Evolutionary conservation across 345 rosid species (phyloP).

Genomic region (Pseudoturritis turrita): DNA sequence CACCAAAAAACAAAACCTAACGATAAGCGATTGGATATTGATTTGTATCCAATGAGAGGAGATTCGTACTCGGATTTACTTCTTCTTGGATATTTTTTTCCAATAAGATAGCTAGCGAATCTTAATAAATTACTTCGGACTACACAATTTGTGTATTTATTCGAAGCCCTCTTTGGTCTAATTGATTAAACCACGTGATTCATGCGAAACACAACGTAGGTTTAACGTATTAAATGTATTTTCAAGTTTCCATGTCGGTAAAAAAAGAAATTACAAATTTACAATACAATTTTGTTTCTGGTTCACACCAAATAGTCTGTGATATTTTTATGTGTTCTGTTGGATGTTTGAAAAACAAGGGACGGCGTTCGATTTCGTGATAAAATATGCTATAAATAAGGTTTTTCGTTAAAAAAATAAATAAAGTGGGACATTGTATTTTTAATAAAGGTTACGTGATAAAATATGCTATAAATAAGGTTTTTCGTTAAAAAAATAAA

Average conservation of each 20-base stretch:
- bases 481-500: background rate
- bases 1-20: background rate
- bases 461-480: background rate
- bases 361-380: background rate
- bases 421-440: background rate
- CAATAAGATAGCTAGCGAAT: background rate
- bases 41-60: background rate
- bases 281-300: background rate
- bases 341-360: background rate
- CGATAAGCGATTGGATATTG: background rate
- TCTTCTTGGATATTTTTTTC: background rate
- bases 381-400: background rate
- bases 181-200: slow-evolving; percentile 14
- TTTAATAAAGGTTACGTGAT: too few species aligned
- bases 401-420: background rate
- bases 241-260: background rate
- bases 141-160: background rate
- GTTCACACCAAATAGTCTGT: background rate
- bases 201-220: slow-evolving; percentile 15
- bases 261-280: background rate
- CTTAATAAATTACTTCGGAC: background rate
- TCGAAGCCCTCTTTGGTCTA: background rate
- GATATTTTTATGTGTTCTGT: background rate
- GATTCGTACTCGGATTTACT: background rate
- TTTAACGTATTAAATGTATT: background rate